These are phyloP conservation scores for Eucalyptus pauciflora DNA, from an alignment of 345 rosid genomes.

Conservation along the genomic window DNA sequence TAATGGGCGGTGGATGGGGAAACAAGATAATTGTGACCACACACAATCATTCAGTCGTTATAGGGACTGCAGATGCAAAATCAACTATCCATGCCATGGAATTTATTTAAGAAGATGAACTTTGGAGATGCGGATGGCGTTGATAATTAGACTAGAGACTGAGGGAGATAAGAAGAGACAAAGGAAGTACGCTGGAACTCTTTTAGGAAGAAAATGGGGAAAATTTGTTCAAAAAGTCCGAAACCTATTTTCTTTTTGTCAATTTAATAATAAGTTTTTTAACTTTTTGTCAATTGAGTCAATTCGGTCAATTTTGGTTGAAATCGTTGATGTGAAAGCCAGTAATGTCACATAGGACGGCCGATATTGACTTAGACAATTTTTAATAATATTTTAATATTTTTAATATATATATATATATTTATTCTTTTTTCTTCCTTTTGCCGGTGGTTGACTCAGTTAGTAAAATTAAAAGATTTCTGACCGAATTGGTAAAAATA, in stretches of 20 bases:
- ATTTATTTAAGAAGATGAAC: background rate
- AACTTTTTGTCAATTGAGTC: background rate
- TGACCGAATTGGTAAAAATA: background rate
- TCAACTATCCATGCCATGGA: background rate
- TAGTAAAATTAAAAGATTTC: background rate
- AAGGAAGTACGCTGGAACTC: too few relatives aligned
- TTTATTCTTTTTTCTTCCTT: background rate
- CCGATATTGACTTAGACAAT: rapidly evolving
- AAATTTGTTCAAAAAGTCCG: background rate
- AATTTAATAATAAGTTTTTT: too few relatives aligned
- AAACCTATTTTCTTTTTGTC: background rate
- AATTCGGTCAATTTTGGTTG: background rate
- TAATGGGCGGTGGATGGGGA: background rate
- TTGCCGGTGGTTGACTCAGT: background rate
- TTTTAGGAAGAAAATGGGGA: background rate
- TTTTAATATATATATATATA: too few relatives aligned
- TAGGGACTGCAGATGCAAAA: background rate
- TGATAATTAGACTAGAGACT: background rate
- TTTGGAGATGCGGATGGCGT: background rate
- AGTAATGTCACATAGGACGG: rapidly evolving
- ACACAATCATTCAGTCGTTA: background rate
- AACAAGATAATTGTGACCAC: background rate
- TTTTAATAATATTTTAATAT: too few relatives aligned
- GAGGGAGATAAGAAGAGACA: background rate
- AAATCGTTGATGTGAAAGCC: background rate